These are phyloP conservation scores for Cryptosporidium sp. DNA, from an alignment of 169 alveolate species.

Conservation along the genomic window DNA sequence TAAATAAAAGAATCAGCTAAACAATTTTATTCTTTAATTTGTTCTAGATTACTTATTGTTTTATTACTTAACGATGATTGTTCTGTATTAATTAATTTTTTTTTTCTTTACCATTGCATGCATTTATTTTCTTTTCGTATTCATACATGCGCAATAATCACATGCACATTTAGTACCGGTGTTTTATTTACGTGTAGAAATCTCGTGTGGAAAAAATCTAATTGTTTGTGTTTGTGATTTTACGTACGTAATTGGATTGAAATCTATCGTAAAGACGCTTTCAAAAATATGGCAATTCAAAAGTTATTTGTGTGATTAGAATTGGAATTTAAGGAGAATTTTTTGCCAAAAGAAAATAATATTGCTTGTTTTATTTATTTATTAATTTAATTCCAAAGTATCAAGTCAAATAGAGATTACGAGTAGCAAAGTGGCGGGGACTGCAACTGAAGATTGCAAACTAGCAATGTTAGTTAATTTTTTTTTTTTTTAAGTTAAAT, in stretches of 20 bases:
- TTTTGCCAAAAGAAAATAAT: too few species aligned
- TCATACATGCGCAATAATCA: too few species aligned
- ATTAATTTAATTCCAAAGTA: background rate
- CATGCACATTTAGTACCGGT: background rate
- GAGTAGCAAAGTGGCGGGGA: background rate
- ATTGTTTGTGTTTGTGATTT: too few species aligned
- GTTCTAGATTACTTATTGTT: background rate
- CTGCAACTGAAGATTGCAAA: background rate
- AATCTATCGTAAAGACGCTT: too few species aligned
- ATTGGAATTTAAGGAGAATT: too few species aligned
- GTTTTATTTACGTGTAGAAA: background rate
- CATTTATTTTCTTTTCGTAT: background rate
- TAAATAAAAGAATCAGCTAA: conserved; percentile 37
- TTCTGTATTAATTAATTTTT: background rate
- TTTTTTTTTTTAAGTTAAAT: background rate
- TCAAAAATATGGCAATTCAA: too few species aligned
- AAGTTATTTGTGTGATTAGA: too few species aligned
- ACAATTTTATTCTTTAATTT: conserved; percentile 30
- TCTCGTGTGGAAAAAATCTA: background rate
- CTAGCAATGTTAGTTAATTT: background rate
- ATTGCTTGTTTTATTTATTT: too few species aligned
- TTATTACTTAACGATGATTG: background rate
- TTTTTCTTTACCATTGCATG: background rate
- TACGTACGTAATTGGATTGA: too few species aligned
- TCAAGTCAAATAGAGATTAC: too few species aligned